Conservation (phyloP, 805 yeast genomes). For the Kluyveromyces nonfermentans region DNA sequence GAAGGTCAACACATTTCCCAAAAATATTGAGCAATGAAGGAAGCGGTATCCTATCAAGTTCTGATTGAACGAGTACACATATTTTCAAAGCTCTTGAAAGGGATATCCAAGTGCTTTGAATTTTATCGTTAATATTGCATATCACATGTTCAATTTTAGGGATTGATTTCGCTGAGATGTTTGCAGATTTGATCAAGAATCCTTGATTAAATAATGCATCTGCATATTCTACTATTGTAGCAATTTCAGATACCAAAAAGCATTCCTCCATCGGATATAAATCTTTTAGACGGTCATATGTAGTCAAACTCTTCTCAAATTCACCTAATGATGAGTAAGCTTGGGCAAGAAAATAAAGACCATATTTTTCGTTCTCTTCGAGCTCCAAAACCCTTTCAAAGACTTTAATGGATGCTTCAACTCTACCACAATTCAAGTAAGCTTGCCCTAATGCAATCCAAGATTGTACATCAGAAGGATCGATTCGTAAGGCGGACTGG, state of each 20-base stretch:
- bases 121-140: constrained; percentile 14
- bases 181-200: constrained; percentile 55
- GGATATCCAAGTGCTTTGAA: constrained; percentile 58
- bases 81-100: constrained; percentile 49
- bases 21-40: constrained; percentile 28
- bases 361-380: constrained; percentile 49
- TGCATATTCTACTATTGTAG: constrained; percentile 48
- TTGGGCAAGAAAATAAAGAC: constrained; percentile 57
- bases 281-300: constrained; percentile 35
- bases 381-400: constrained; percentile 54
- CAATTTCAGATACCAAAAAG: constrained; percentile 44
- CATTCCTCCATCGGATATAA: constrained; percentile 40
- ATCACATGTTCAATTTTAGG: constrained; percentile 19
- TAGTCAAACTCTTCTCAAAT: constrained; percentile 48
- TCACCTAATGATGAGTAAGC: constrained; percentile 57
- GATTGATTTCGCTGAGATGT: constrained; percentile 38
- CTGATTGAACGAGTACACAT: constrained; percentile 46
- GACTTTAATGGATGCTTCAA: constrained; percentile 80
- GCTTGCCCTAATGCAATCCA: constrained; percentile 99
- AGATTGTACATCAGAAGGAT: constrained; percentile 59
- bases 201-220: constrained; percentile 46
- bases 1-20: constrained; percentile 8
- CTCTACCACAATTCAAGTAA: constrained; percentile 71
- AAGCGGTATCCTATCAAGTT: constrained; percentile 42
- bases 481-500: constrained; percentile 71